Base-by-base conservation (phyloP, 2,329 filamentous ascomycete species). In the Pseudogymnoascus sp. region DNA sequence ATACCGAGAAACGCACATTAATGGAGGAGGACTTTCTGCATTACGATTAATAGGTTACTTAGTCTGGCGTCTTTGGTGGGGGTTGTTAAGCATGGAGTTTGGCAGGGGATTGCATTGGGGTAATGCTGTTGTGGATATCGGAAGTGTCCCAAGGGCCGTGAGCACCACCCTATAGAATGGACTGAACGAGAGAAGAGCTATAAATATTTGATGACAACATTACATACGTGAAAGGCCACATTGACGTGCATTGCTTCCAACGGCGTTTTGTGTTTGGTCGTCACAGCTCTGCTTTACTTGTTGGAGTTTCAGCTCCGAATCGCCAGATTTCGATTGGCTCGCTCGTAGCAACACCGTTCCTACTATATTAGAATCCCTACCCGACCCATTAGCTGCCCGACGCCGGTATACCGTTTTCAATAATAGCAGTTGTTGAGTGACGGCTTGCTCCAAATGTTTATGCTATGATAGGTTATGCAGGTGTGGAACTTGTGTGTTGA, bases 21-120 rank as follows among this genome's bases (percentile, higher is more conserved):
- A 56, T 56, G n/a, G 50, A 2, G 28, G 50, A 56, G n/a, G 8
- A 7, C 2, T 34, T 34, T 56, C 8, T 56, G n/a, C 28, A 56
- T 56, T 56, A 31, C n/a, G 28, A 10, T 56, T 56, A 56, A 34
- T 56, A 56, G 50, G 28, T 56, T 56, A 18, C 50, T 56, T 56
- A 12, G 28, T 34, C 28, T 14, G 50, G 28, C 50, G 50, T 36
- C 16, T 34, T 56, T 34, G 28, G 28, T 11, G n/a, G 50, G 50
- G 28, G 14, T 34, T 18, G n/a, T 56, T 56, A 56, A 21, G 50
- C 28, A 56, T 56, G 50, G 50, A 34, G 50, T 56, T 34, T 21
- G 50, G 28, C 50, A 34, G 16, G 50, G n/a, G 28, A 36, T 21
- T 56, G 28, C 50, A 56, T 56, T 56, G n/a, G 50, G 11, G n/a